A percentile compares a stretch with the other conserved stretches of the same genome.
phyloP scores from a whole-genome alignment of 805 yeast species.

The Grigorovia transvaalensis region DNA sequence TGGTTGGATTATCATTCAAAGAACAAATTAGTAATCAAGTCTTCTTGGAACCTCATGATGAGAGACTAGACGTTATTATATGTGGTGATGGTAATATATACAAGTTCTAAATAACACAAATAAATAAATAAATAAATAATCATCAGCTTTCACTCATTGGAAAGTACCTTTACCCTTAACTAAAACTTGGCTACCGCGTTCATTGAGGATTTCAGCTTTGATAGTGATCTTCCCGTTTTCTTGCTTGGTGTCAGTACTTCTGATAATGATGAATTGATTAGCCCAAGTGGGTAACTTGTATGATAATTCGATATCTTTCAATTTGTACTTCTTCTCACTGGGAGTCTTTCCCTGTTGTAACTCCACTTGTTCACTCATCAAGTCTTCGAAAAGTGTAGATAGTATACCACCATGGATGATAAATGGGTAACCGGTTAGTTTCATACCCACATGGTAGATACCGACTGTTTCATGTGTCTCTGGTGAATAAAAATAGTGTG shows the following conservation, averaged over 20 bases:
- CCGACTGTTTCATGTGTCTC: conserved; percentile 50
- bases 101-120: conserved; percentile 37
- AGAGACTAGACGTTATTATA: conserved; percentile 22
- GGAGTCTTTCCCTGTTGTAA: conserved; percentile 20
- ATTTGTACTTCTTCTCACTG: conserved; percentile 22
- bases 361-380: conserved; percentile 45
- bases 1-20: conserved; percentile 23
- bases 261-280: conserved; percentile 62
- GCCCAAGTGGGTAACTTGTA: conserved; percentile 71
- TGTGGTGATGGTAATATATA: conserved; percentile 20
- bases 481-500: conserved; percentile 53
- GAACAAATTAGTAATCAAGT: conserved; percentile 21
- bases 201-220: conserved; percentile 42
- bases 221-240: conserved; percentile 29
- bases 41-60: conserved; percentile 24
- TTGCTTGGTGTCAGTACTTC: conserved; percentile 34
- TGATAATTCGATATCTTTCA: conserved; percentile 33
- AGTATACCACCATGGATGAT: conserved; percentile 82
- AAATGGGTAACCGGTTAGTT: conserved; percentile 78
- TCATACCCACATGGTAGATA: conserved; percentile 66
- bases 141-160: conserved; percentile 1
- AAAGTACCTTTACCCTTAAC: conserved; percentile 49
- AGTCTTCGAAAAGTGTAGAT: conserved; percentile 71
- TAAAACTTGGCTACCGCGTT: conserved; percentile 38
- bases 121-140: conserved; percentile 35